A percentile compares a stretch with the other conserved stretches of the same genome.
Evolutionary conservation across 257 asterid species (phyloP).

Genomic region (Fraxinus pennsylvanica): DNA sequence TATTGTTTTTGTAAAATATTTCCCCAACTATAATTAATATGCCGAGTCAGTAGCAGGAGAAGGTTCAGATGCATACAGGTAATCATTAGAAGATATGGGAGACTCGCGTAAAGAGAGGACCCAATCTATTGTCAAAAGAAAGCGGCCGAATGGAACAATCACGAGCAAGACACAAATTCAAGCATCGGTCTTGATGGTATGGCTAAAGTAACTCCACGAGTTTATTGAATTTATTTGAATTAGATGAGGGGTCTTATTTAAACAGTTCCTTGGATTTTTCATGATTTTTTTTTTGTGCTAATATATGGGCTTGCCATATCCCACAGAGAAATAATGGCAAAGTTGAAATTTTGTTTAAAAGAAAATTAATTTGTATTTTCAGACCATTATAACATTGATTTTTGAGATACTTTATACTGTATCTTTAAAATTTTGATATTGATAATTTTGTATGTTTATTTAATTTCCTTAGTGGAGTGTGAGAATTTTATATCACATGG

Average conservation of each 20-base stretch:
- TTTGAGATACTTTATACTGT: no score
- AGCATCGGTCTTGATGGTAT: conserved; percentile 49
- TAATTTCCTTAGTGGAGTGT: background rate
- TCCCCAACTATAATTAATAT: conserved; percentile 14
- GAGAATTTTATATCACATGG: background rate
- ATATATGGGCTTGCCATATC: no score
- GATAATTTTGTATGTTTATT: no score
- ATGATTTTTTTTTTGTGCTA: no score
- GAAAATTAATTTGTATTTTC: no score
- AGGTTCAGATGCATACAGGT: conserved; percentile 13
- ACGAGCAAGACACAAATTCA: conserved; percentile 41
- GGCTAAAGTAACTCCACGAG: background rate
- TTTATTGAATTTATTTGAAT: conserved; percentile 5
- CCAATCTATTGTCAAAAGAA: conserved; percentile 33
- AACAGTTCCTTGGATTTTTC: background rate
- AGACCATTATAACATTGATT: no score
- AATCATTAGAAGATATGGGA: conserved; percentile 38
- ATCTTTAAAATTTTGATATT: no score
- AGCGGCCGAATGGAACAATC: conserved; percentile 44
- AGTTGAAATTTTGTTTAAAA: no score
- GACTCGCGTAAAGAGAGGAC: conserved; percentile 40
- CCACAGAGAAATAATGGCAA: no score
- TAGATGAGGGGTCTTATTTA: background rate
- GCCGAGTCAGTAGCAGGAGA: conserved; percentile 1
- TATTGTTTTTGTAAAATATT: conserved; percentile 23